These are phyloP conservation scores for Boletellus ananiceps DNA, from an alignment of 768 basidiomycete species.

Conservation along the genomic window DNA sequence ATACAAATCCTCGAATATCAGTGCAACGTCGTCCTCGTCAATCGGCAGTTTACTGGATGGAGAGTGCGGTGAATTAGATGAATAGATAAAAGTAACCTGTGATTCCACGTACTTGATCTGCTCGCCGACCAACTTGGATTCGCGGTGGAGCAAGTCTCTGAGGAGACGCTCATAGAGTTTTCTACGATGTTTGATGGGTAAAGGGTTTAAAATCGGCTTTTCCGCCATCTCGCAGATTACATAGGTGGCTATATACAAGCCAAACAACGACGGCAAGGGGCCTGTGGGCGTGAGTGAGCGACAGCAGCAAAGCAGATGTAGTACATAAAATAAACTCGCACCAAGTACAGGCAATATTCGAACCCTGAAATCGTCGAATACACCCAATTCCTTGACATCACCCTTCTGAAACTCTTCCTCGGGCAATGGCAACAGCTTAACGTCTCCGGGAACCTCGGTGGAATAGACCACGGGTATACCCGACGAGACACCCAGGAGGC, in stretches of 20 bases:
- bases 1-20: slow-evolving; percentile 85
- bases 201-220: slow-evolving; percentile 76
- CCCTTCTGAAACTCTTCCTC: slow-evolving; percentile 93
- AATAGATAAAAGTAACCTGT: neutral
- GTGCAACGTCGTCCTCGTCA: slow-evolving; percentile 75
- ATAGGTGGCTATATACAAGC: slow-evolving; percentile 84
- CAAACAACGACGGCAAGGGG: slow-evolving; percentile 86
- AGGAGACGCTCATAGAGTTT: slow-evolving; percentile 81
- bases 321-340: slow-evolving; percentile 27
- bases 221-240: slow-evolving; percentile 82
- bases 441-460: slow-evolving; percentile 86
- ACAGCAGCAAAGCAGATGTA: neutral
- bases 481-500: slow-evolving; percentile 52
- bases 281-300: slow-evolving; percentile 12
- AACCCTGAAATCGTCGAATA: slow-evolving; percentile 90
- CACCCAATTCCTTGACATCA: slow-evolving; percentile 80
- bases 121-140: slow-evolving; percentile 61
- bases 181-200: slow-evolving; percentile 80
- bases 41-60: slow-evolving; percentile 63
- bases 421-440: slow-evolving; percentile 83
- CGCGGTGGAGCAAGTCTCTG: slow-evolving; percentile 70
- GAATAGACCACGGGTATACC: slow-evolving; percentile 91
- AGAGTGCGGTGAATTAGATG: neutral
- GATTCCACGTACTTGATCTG: slow-evolving; percentile 50
- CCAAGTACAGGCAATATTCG: slow-evolving; percentile 91